Base-by-base conservation (phyloP, 2,329 filamentous ascomycete genomes). In the Ophiostoma sp. region DNA sequence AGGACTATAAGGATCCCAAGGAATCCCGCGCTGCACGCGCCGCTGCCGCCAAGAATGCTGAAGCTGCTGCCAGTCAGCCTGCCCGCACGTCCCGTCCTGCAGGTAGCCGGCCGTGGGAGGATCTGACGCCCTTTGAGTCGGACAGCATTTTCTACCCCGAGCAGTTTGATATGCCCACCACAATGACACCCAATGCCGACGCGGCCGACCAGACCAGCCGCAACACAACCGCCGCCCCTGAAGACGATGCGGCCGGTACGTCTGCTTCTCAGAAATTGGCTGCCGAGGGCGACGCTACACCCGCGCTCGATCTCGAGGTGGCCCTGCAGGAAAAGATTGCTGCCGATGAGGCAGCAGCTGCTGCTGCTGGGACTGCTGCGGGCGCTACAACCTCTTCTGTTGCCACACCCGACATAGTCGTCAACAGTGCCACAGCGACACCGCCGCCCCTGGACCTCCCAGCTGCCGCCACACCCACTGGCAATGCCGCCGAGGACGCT, bases 131-230 rank as follows among this genome's bases (percentile, higher is more conserved):
- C 1, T 75, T 73, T 41, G 66, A 71, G 27, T 23, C 54, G 17
- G 73, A 71, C 20, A 11, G 17, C 31, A 20, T 70, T 7, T 69
- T 65, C 33, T 75, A 74, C 33, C 74, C 74, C 0, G 74, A 75
- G 68, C 69, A 72, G 62, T 71, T 72, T n/a, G 69, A 72, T 65
- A 68, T 71, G 36, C 70, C 71, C 4, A 62, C 60, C n/a, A 15
- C 68, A n/a, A 10, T n/a, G 67, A n/a, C 31, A n/a, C 39, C 6
- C 27, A 68, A 5, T 11, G 23, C 23, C 15, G 65, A 62, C 27
- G 57, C 57, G 15, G 57, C 57, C 27, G 57, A 62, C 27, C 57
- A 33, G 27, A 13, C 27, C 13, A 67, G 39, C 17, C 39, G 64
- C n/a, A 67, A 67, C 27, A 54, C 66, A 7, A 23, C 62, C 7